Percentiles rank a stretch among this genome's conserved stretches.
Conservation (phyloP, 2,329 filamentous ascomycete species). For the Paramyrothecium sp. region DNA sequence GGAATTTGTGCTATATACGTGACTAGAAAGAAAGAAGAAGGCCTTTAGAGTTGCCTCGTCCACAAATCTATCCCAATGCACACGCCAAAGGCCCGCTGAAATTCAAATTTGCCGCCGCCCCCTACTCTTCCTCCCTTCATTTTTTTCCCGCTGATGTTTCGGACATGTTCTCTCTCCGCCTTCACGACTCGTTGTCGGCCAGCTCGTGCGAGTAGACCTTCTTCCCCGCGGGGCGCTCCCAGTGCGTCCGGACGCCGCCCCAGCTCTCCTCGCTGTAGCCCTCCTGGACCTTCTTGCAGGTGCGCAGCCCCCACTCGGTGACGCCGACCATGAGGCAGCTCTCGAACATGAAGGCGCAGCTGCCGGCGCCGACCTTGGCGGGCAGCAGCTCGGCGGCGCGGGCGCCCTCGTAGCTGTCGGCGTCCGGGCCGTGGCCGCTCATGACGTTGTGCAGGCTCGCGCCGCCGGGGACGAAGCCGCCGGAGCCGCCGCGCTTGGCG, state of each 20-base stretch:
- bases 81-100: too few species aligned
- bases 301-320: slow-evolving; percentile 64
- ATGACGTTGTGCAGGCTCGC: slow-evolving; percentile 68
- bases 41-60: too few species aligned
- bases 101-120: too few species aligned
- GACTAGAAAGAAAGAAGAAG: too few species aligned
- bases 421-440: slow-evolving; percentile 65
- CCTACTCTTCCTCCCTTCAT: neutral
- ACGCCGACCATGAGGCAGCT: slow-evolving; percentile 69
- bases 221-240: slow-evolving; percentile 41
- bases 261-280: slow-evolving; percentile 82
- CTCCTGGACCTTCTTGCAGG: slow-evolving; percentile 59
- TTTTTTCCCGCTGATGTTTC: neutral
- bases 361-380: slow-evolving; percentile 56
- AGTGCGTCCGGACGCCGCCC: slow-evolving; percentile 65
- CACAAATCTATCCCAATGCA: too few species aligned
- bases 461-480: slow-evolving; percentile 58
- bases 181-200: slow-evolving; percentile 10
- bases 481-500: slow-evolving; percentile 53
- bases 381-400: slow-evolving; percentile 53
- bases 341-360: slow-evolving; percentile 70
- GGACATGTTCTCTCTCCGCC: too few species aligned
- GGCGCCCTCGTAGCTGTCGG: slow-evolving; percentile 54
- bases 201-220: slow-evolving; percentile 19
- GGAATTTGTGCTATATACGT: too few species aligned